Evolutionary conservation across 2,329 filamentous ascomycete genomes (phyloP), one percentile per base, ranked within the genome.

Genomic region (Botrytis pseudocinerea): DNA sequence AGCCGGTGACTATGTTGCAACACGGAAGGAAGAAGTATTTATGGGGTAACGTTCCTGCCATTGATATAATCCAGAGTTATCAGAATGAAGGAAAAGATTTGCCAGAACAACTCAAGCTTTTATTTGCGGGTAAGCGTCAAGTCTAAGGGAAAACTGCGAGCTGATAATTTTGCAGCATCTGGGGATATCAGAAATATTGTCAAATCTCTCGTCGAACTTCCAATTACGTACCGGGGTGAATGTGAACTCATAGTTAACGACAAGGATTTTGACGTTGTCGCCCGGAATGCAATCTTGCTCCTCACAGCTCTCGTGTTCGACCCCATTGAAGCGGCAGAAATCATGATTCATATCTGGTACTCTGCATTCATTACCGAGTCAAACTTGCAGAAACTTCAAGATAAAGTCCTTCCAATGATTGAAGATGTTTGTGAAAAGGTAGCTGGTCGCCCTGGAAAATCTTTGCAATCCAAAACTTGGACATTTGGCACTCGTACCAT

Each of bases 101-200:
- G 38, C 71, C 40, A 32, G 42, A 69, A 7, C 32, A 69, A 25
- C 42, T 72, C 12, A 42, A 69, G 62, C 22, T 72, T 9, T 10
- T 72, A 12, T 69, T 72, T 61, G 64, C 64, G 20, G 71, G 71
- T 69, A 60, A 51, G 46, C 4, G 3, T 42, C 14, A 16, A 16
- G 25, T 2, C 22, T n/a, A 22, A 16, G 25, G 4, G 10, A 9
- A 16, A 4, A 72, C 16, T 8, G 4, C 25, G 9, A 12, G 22
- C 64, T 72, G 35, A 72, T 28, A 18, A 28, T 18, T 12, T 14
- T n/a, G 22, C 20, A 72, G 64, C 71, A 7, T 86, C 84, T 16
- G 84, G 83, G 10, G 83, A 86, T 73, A 71, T 83, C 9, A 79
- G 84, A 59, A 85, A 86, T 72, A 76, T 84, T 6, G 73, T 86